Conservation (phyloP, 306 rosid genomes). For the Quercus aquifolioides region DNA sequence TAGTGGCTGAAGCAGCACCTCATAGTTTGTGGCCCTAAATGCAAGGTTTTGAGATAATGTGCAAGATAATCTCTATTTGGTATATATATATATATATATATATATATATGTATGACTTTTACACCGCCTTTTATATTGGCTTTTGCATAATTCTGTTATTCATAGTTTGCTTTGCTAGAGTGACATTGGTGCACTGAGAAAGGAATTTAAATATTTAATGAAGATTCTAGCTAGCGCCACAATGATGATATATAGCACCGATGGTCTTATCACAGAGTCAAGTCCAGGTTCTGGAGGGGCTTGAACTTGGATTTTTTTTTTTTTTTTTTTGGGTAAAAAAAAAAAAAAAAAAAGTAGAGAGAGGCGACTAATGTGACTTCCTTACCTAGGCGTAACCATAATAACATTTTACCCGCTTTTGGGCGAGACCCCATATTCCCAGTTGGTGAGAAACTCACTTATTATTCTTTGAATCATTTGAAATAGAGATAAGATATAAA, state of each 20-base stretch:
- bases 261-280: neutral
- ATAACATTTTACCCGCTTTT: rapidly evolving
- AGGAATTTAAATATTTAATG: neutral
- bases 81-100: too few species aligned
- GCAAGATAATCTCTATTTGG: neutral
- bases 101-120: too few species aligned
- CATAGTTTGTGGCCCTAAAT: neutral
- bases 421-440: rapidly evolving
- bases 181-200: neutral
- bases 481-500: rapidly evolving
- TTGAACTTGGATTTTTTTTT: neutral
- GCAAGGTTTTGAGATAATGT: neutral
- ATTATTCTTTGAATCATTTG: too few species aligned
- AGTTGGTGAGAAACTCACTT: too few species aligned
- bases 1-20: neutral
- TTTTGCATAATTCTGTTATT: too few species aligned
- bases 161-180: neutral
- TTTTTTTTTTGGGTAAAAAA: too few species aligned
- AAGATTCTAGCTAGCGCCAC: slow-evolving; percentile 15
- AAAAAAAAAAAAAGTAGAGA: too few species aligned
- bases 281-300: neutral
- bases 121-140: too few species aligned
- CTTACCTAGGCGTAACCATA: rapidly evolving
- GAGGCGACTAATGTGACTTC: rapidly evolving
- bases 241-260: neutral